phyloP scores from a whole-genome alignment of 140 eudicot species.

The Stevia rebaudiana region DNA sequence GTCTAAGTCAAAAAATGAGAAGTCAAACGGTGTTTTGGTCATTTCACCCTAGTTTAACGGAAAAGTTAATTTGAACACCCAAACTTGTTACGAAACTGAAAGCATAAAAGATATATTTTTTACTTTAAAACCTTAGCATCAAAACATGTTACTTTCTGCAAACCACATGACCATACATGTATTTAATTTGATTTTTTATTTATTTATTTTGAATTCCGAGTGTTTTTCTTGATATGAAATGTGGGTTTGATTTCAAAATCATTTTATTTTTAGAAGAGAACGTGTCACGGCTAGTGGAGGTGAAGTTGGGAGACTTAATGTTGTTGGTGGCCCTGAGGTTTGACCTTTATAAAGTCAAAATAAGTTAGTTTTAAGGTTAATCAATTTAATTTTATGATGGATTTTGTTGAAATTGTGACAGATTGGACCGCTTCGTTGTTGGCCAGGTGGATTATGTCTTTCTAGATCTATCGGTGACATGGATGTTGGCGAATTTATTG shows the following conservation, averaged over 20 bases:
- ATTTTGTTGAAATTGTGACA: conserved; percentile 16
- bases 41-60: too few relatives aligned
- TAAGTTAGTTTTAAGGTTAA: neutral
- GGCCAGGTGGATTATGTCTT: conserved; percentile 74
- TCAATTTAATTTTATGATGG: conserved; percentile 9
- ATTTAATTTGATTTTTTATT: too few relatives aligned
- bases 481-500: conserved; percentile 59
- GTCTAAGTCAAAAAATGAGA: too few relatives aligned
- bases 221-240: neutral
- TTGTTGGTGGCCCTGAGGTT: conserved; percentile 42
- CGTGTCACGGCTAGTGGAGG: conserved; percentile 57
- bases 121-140: too few relatives aligned
- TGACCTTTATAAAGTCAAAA: conserved; percentile 8
- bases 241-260: conserved; percentile 12
- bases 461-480: conserved; percentile 63
- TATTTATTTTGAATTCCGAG: neutral
- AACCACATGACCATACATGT: too few relatives aligned
- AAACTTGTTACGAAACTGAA: too few relatives aligned
- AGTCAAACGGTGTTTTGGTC: too few relatives aligned
- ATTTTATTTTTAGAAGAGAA: conserved; percentile 36
- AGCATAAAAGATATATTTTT: too few relatives aligned
- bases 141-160: too few relatives aligned
- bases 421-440: conserved; percentile 69
- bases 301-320: conserved; percentile 49
- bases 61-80: too few relatives aligned